Base-by-base conservation (phyloP, 1,284 basidiomycete genomes). In the Pseudozyma tsukubaensis region DNA sequence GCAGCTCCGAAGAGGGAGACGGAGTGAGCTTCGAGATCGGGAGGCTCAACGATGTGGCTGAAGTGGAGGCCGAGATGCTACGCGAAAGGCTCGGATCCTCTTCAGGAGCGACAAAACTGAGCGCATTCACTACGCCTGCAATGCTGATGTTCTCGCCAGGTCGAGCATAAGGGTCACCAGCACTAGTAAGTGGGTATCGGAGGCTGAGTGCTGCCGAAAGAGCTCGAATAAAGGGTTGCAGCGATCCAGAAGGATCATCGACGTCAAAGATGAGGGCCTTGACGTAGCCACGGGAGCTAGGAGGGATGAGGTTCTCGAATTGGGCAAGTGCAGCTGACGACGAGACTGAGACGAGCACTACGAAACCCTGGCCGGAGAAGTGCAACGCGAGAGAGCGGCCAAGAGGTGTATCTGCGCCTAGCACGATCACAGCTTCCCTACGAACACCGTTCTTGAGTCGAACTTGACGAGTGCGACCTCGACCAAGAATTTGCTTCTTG, bases 101-200 rank as follows among this genome's bases (percentile, higher is more conserved):
- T 34, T 65, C 59, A n/a, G 71, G 67, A 6, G 74, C 59, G 18
- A 72, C 59, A 36, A 69, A 83, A 66, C 76, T 78, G 40, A 78
- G 73, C 16, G 78, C 75, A 35, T 83, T 83, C 43, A 84, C 61
- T 4, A 83, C 59, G 37, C 79, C 83, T 8, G 78, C 49, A 47
- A 83, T 64, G 35, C 60, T 72, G 50, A 81, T 66, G 39, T 76
- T 72, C 32, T 79, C 76, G 32, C 82, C 83, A 2, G 82, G 78
- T 14, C 72, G 62, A 1, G 82, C 77, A 43, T 80, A 84, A n/a
- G 83, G 83, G 43, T 84, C 83, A 6, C 83, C 83, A 4, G 82
- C 78, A 42, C 70, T 74, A 21, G 75, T 77, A 13, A 82, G 72
- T 19, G 83, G 83, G 58, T 72, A 84, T 29, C 81, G 72, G 34